Evolutionary conservation across 2,329 filamentous ascomycete genomes (phyloP), one percentile per base, ranked within the genome.

Genomic region (Thermothelomyces thermophilus): DNA sequence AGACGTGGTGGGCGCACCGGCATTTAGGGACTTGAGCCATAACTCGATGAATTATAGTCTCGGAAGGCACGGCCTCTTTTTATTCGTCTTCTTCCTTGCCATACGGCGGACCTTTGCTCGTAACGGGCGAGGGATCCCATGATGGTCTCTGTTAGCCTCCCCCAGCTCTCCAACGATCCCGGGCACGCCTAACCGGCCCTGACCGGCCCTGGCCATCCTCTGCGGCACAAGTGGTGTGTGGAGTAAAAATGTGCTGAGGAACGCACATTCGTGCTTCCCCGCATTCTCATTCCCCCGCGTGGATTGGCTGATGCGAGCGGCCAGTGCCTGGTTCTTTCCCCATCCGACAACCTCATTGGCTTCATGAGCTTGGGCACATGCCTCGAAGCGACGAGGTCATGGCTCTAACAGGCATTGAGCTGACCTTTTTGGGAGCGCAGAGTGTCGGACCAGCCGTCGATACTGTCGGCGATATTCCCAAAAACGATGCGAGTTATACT

Each of bases 141-240:
- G 50, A 50, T 52, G 49, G 49, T 40, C 48, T 56, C 46, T 54
- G 49, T 50, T 51, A 43, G 46, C 46, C 49, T 31, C 48, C 36
- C 40, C 44, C 26, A 22, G 22, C 31, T 39, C 11, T 48, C 41
- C 41, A 39, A n/a, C n/a, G n/a, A n/a, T n/a, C n/a, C n/a, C n/a
- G n/a, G n/a, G n/a, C n/a, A n/a, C n/a, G n/a, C n/a, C n/a, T n/a
- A n/a, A n/a, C n/a, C 40, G 39, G 46, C 24, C 24, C 45, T 33
- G 52, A 36, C 35, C 36, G 33, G 37, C 16, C 53, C 47, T 54
- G 37, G 50, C 36, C 33, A 48, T 35, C 48, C 47, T 28, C 42
- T 50, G 41, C 35, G 31, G 48, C 44, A 40, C 46, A 37, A 50
- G 36, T 48, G 43, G 41, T 45, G 48, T 53, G 50, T 46, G 35